Conservation (phyloP, 2,329 filamentous ascomycete genomes). For the Ceratocystis cacaofunesta region DNA sequence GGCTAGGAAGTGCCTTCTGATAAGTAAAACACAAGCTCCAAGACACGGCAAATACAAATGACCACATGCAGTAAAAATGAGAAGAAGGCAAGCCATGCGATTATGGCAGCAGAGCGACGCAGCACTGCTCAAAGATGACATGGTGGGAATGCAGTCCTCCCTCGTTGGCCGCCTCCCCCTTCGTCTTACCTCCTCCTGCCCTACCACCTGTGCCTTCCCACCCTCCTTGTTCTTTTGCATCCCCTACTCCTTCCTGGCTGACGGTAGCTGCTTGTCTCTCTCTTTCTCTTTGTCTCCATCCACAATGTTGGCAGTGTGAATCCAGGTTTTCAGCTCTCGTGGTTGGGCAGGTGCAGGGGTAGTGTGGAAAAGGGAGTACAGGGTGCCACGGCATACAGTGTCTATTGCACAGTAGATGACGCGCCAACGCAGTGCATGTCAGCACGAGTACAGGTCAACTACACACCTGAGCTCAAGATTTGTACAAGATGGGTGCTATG, state of each 20-base stretch:
- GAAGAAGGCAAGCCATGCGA: neutral
- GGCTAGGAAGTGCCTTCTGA: neutral
- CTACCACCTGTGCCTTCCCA: neutral
- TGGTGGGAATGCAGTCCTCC: neutral
- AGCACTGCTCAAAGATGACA: neutral
- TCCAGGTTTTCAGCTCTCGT: constrained; percentile 1
- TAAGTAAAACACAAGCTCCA: neutral
- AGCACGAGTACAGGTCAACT: neutral
- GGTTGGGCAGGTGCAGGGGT: neutral
- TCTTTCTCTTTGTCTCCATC: neutral
- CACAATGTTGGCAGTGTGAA: neutral
- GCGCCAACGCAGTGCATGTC: neutral
- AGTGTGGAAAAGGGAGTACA: neutral
- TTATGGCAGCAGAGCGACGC: neutral
- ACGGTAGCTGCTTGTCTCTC: no score
- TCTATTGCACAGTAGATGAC: neutral
- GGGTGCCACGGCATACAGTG: neutral
- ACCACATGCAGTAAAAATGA: neutral
- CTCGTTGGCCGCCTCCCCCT: neutral
- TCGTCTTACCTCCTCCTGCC: neutral
- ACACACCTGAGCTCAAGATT: neutral
- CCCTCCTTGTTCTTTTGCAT: neutral
- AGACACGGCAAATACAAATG: neutral
- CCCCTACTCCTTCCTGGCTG: no score
- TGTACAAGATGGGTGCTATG: no score